These are phyloP conservation scores for Coprinopsis sp. DNA, from an alignment of 768 basidiomycete species.

Conservation along the genomic window DNA sequence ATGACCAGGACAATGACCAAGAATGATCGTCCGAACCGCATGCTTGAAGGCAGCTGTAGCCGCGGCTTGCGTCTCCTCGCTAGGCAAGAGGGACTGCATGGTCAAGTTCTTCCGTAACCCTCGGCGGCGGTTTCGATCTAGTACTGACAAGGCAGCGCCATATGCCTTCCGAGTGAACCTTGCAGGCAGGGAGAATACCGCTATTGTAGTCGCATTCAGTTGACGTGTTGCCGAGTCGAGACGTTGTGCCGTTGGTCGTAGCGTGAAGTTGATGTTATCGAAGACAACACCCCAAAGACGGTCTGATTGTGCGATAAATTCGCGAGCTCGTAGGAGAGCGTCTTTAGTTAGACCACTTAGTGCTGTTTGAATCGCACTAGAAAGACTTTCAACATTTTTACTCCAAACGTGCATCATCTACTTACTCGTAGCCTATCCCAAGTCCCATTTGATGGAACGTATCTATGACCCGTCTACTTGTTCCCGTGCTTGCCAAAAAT, in stretches of 20 bases:
- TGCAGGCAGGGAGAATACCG: constrained; percentile 11
- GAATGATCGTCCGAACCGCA: constrained; percentile 8
- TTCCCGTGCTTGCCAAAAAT: constrained; percentile 10
- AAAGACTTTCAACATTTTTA: no score
- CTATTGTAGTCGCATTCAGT: constrained; percentile 14
- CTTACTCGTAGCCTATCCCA: constrained; percentile 9
- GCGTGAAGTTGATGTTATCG: constrained; percentile 16
- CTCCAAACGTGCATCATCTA: not conserved
- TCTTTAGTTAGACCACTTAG: constrained; percentile 5
- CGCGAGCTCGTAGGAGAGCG: constrained; percentile 4
- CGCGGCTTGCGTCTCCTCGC: constrained; percentile 1
- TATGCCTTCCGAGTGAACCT: constrained; percentile 1
- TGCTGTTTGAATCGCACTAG: not conserved
- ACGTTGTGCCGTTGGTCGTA: constrained; percentile 9
- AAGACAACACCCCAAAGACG: constrained; percentile 12
- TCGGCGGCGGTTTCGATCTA: not conserved
- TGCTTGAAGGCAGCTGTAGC: constrained; percentile 8
- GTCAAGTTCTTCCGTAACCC: not conserved
- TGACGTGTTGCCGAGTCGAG: constrained; percentile 13
- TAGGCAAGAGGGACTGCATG: not conserved
- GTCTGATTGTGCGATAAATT: constrained; percentile 6
- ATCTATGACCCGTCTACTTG: constrained; percentile 8
- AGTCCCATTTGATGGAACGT: constrained; percentile 13
- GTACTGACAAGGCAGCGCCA: constrained; percentile 5
- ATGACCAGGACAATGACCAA: not conserved